Base-by-base conservation (phyloP, 345 rosid species). In the Melaleuca quinquenervia region DNA sequence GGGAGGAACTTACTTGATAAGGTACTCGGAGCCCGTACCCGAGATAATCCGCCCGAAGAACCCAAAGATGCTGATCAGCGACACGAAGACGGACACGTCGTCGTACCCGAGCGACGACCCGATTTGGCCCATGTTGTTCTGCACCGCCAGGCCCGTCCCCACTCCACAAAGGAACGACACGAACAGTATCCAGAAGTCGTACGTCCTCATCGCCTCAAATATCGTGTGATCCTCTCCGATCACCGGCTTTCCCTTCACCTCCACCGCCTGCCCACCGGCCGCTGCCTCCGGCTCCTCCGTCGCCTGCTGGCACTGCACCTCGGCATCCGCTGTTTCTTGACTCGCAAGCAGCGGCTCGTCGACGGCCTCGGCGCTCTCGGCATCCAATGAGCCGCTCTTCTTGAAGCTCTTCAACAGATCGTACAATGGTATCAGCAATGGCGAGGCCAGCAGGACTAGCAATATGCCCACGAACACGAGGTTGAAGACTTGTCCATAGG, bases 71-170 rank as follows among this genome's bases (percentile, higher is more conserved):
- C 99, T 97, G 0, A 92, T 94, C 84, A 97, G 85, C 3, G 99
- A 96, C 27, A 97, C 94, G 84, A 97, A 97, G 1, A 96, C 92
- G 1, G 99, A 96, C 29, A 96, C 98, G 52, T 97, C 95, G 32
- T 88, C 88, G 91, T 97, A 94, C 41, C 99, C 99, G 85, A 96
- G 96, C 2, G 99, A 95, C 86, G 90, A 85, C 0, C 99, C 99
- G 8, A 97, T 97, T 88, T 97, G 99, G 13, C 96, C 98, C 98
- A 94, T 93, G 55, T 97, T 97, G 88, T 97, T 96, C 95, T 93
- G 93, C 62, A 95, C 97, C 1, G 98, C 94, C 87, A 96, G 83
- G 6, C 99, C 99, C 3, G 99, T 95, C 3, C 99, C 99, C 0
- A 96, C 98, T 22, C 99, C 99, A 75, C 96, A 95, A 24, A 97